A percentile compares a stretch with the other conserved stretches of the same genome.
phyloP scores from a whole-genome alignment of 2,329 filamentous ascomycete genomes.

The Chalara sp. region DNA sequence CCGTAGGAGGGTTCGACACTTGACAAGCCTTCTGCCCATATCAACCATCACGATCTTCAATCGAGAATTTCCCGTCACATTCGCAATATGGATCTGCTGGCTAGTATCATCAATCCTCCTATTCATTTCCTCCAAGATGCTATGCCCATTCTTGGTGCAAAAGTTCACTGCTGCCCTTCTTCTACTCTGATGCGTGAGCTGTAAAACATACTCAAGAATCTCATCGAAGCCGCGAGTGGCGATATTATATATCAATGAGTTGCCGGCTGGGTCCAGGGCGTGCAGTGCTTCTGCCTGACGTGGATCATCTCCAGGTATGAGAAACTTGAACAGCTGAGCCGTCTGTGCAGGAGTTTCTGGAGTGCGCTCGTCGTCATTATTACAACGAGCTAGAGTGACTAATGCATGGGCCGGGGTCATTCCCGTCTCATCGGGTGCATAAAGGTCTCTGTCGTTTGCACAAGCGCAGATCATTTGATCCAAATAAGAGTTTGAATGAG shows the following conservation, averaged over 20 bases:
- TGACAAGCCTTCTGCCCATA: constrained; percentile 9
- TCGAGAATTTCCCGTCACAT: not conserved
- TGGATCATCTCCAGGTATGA: constrained; percentile 11
- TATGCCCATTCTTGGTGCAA: constrained; percentile 6
- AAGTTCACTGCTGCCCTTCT: constrained; percentile 16
- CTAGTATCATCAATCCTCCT: constrained; percentile 1
- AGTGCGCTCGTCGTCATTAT: constrained; percentile 8
- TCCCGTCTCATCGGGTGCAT: constrained; percentile 15
- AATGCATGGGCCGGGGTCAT: constrained; percentile 16
- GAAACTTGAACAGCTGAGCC: constrained; percentile 9
- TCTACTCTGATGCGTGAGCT: constrained; percentile 12
- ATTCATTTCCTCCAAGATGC: constrained; percentile 8
- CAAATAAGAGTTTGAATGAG: constrained; percentile 13
- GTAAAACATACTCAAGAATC: constrained; percentile 8
- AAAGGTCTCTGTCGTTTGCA: constrained; percentile 10
- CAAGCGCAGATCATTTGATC: constrained; percentile 16
- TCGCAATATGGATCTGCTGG: not conserved
- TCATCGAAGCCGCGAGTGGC: constrained; percentile 11
- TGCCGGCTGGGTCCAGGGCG: constrained; percentile 14
- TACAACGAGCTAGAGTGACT: constrained; percentile 10
- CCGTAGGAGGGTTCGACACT: constrained; percentile 10
- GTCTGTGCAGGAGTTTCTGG: constrained; percentile 13
- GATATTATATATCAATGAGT: constrained; percentile 14
- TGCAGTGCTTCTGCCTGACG: constrained; percentile 12
- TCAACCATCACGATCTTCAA: constrained; percentile 2